Conservation (phyloP, 768 basidiomycete species). For the Tulasnella sp. region DNA sequence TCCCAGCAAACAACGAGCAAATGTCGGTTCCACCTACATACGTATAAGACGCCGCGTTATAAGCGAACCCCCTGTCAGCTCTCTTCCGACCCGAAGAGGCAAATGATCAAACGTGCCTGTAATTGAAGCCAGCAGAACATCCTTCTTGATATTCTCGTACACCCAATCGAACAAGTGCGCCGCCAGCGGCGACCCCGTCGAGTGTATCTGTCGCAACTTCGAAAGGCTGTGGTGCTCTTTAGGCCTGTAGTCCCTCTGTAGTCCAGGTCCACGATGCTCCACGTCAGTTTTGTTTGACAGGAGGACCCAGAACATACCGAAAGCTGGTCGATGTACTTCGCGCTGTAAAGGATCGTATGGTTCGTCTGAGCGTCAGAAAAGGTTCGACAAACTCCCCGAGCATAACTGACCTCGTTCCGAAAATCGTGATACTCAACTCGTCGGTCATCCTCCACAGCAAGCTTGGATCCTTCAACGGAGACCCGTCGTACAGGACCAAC, state of each 20-base stretch:
- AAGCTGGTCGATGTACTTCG: conserved; percentile 77
- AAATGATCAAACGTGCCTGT: conserved; percentile 39
- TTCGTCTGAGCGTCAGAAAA: not conserved
- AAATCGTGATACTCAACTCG: conserved; percentile 65
- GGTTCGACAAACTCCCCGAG: not conserved
- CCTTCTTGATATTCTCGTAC: conserved; percentile 58
- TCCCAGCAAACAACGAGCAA: conserved; percentile 78
- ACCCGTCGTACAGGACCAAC: conserved; percentile 76
- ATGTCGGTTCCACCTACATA: conserved; percentile 74
- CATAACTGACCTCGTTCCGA: conserved; percentile 54
- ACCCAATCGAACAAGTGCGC: conserved; percentile 70
- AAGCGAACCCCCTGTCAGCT: not conserved
- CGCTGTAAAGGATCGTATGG: conserved; percentile 40
- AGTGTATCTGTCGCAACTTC: conserved; percentile 68
- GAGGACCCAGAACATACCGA: conserved; percentile 47
- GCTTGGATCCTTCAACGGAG: conserved; percentile 63
- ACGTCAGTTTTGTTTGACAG: not conserved
- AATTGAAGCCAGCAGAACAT: conserved; percentile 67
- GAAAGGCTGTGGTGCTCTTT: conserved; percentile 57
- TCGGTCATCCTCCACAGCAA: conserved; percentile 69
- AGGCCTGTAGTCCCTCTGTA: conserved; percentile 65
- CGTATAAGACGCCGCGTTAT: conserved; percentile 33
- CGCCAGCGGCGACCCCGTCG: conserved; percentile 74
- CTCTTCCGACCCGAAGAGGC: conserved; percentile 33
- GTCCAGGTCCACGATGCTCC: not conserved